Evolutionary conservation across 176 grass and related monocot species (phyloP).

Genomic region (Calamus simplicifolius): DNA sequence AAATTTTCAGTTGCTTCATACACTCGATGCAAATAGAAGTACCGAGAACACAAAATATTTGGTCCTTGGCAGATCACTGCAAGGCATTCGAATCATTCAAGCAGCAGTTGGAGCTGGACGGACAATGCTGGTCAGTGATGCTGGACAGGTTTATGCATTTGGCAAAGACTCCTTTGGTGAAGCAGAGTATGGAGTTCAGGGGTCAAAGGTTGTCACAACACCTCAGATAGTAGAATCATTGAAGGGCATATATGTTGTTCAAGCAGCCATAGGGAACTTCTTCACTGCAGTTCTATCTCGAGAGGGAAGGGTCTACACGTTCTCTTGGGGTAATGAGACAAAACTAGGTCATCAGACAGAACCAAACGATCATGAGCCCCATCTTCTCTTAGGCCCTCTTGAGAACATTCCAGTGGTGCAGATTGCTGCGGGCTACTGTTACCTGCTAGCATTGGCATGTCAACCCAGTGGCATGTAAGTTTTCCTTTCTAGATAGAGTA

Average conservation of each 20-base stretch:
- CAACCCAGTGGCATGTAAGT: conserved; percentile 83
- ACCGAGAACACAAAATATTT: conserved; percentile 17
- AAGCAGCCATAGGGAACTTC: conserved; percentile 88
- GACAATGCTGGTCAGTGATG: conserved; percentile 83
- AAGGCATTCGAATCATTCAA: conserved; percentile 86
- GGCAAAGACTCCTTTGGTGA: conserved; percentile 90
- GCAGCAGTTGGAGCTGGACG: conserved; percentile 62
- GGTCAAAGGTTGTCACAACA: conserved; percentile 47
- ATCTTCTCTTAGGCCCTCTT: conserved; percentile 57
- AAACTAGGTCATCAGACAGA: conserved; percentile 86
- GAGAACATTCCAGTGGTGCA: conserved; percentile 79
- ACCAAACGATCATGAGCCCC: conserved; percentile 54
- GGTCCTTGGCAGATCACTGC: conserved; percentile 57
- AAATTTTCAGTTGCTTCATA: conserved; percentile 33
- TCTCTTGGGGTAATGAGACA: conserved; percentile 72
- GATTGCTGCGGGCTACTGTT: conserved; percentile 83
- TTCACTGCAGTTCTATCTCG: conserved; percentile 83
- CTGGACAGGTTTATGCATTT: conserved; percentile 76
- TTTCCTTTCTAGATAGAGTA: conserved; percentile 6
- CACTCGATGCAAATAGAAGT: conserved; percentile 22
- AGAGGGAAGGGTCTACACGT: conserved; percentile 74
- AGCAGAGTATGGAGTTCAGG: conserved; percentile 56
- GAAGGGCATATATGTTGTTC: conserved; percentile 66
- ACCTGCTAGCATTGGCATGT: conserved; percentile 69
- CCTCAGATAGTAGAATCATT: conserved; percentile 72